These are phyloP conservation scores for Gaultheria prostrata DNA, from an alignment of 148 eudicot genomes.

Conservation along the genomic window DNA sequence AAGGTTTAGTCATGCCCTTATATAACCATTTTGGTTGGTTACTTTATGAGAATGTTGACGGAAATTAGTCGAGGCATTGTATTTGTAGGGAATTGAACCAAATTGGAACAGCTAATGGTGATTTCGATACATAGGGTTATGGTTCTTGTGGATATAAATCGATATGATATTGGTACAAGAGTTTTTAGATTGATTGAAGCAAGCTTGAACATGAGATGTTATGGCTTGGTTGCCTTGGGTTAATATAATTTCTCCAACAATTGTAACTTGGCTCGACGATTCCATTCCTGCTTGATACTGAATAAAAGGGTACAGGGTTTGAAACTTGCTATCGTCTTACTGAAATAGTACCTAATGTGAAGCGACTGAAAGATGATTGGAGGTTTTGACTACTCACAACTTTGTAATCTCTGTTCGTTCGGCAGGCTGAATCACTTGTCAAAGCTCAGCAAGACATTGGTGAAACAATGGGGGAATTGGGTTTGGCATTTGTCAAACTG, in stretches of 20 bases:
- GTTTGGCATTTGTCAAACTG: conserved; percentile 60
- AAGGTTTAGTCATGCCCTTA: not conserved
- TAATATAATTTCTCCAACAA: not conserved
- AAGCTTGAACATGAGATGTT: not conserved
- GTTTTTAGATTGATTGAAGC: not conserved
- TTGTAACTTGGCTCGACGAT: not conserved
- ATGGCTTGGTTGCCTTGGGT: not conserved
- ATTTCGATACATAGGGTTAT: not conserved
- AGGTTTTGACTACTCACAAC: not conserved
- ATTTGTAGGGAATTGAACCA: not conserved
- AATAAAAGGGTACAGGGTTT: not conserved
- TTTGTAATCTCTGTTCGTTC: conserved; percentile 10
- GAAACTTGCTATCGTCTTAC: not conserved
- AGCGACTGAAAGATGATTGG: not conserved
- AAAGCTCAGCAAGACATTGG: conserved; percentile 73
- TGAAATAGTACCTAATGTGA: not conserved
- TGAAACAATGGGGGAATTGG: conserved; percentile 63
- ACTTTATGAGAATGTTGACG: not conserved
- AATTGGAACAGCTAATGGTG: not conserved
- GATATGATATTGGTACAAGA: not conserved
- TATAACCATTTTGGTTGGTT: not conserved
- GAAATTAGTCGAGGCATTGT: not conserved
- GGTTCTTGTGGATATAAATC: not conserved
- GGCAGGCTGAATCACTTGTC: conserved; percentile 65
- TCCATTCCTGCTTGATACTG: not conserved